A percentile compares a stretch with the other conserved stretches of the same genome.
Evolutionary conservation across 306 rosid species (phyloP).

Genomic region (Malus sieversii): DNA sequence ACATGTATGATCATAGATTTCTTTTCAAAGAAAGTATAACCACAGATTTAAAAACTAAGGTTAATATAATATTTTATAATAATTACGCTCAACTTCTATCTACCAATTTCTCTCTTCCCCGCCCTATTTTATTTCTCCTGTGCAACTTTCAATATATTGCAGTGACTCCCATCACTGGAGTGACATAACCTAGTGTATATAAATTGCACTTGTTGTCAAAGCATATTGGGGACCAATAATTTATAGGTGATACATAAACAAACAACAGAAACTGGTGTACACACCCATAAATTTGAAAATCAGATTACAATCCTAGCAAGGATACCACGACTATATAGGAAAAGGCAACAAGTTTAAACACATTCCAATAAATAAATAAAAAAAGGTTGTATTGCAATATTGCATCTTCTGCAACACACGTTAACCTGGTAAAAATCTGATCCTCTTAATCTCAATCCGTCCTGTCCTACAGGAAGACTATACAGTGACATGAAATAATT

Average conservation of each 20-base stretch:
- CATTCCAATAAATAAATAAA: not conserved
- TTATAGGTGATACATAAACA: not conserved
- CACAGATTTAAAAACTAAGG: not conserved
- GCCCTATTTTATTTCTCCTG: not conserved
- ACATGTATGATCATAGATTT: not conserved
- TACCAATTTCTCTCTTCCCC: not conserved
- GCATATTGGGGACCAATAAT: not conserved
- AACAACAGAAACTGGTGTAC: not conserved
- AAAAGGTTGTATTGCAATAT: not conserved
- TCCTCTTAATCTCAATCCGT: not conserved
- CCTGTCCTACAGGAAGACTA: not conserved
- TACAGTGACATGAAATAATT: not conserved
- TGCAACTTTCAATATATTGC: not conserved
- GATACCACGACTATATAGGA: not conserved
- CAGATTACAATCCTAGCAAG: not conserved
- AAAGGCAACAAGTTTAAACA: not conserved
- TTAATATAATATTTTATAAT: no score
- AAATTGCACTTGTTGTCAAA: not conserved
- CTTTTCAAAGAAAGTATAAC: not conserved
- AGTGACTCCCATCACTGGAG: not conserved
- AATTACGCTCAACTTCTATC: not conserved
- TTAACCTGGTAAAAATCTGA: not conserved
- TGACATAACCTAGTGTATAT: no score
- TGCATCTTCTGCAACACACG: not conserved
- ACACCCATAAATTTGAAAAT: not conserved